These are phyloP conservation scores for Fusarium illudens DNA, from an alignment of 2,329 filamentous ascomycete genomes.

Conservation along the genomic window DNA sequence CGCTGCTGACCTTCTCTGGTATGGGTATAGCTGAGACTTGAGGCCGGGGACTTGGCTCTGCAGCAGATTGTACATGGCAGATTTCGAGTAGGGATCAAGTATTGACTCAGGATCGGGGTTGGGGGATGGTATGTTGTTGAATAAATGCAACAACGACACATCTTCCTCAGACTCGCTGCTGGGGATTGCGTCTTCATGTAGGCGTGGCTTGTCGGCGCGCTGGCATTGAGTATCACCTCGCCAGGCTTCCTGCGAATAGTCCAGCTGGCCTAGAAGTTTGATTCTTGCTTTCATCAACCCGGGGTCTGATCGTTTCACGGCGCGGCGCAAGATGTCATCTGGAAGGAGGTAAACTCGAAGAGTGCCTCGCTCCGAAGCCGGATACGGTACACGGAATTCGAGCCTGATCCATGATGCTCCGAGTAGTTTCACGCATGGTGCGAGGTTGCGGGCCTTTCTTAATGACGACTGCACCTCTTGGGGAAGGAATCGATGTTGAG, in stretches of 20 bases:
- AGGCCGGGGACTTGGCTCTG: constrained; percentile 64
- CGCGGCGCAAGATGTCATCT: constrained; percentile 67
- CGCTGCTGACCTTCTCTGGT: constrained; percentile 82
- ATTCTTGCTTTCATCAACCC: constrained; percentile 57
- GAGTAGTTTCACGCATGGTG: constrained; percentile 45
- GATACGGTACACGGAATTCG: constrained; percentile 45
- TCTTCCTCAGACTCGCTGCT: constrained; percentile 49
- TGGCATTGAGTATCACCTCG: constrained; percentile 47
- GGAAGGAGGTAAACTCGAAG: constrained; percentile 70
- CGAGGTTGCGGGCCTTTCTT: constrained; percentile 38
- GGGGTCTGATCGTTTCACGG: constrained; percentile 58
- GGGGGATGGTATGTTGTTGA: constrained; percentile 78
- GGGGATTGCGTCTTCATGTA: constrained; percentile 8
- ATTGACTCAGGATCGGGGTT: constrained; percentile 61
- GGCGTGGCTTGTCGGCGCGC: constrained; percentile 12
- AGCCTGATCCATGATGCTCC: constrained; percentile 54
- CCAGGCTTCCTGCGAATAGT: constrained; percentile 67
- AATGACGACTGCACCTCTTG: constrained; percentile 42
- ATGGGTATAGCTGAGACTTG: constrained; percentile 73
- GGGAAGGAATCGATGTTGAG: constrained; percentile 16
- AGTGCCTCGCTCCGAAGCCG: constrained; percentile 37
- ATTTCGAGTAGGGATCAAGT: constrained; percentile 58
- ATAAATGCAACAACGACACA: constrained; percentile 71
- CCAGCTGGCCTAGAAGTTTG: constrained; percentile 60
- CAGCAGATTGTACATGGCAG: constrained; percentile 65